Conservation (phyloP, 2,329 filamentous ascomycete species). For the Talaromyces rugulosus region DNA sequence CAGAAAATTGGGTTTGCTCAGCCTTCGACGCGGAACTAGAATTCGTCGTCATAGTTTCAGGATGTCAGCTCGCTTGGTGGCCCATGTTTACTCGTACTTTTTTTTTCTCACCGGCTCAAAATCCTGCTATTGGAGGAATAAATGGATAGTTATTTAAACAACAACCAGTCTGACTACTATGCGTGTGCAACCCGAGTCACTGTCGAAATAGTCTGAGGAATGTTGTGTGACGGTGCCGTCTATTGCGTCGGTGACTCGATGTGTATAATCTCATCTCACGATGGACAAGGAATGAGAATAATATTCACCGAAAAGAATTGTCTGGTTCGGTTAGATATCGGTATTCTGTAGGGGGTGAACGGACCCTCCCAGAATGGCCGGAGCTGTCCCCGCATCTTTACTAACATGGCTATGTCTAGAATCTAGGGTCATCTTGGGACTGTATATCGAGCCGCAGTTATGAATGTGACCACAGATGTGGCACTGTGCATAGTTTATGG, state of each 20-base stretch:
- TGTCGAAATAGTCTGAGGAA: not conserved
- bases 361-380: not conserved
- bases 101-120: not conserved
- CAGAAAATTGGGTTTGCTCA: not conserved
- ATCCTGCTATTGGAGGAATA: not conserved
- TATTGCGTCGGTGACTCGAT: not conserved
- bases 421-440: not conserved
- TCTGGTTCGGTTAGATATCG: not conserved
- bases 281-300: not conserved
- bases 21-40: too few relatives aligned
- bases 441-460: not conserved
- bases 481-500: not conserved
- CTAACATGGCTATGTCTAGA: not conserved
- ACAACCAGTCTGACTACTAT: not conserved
- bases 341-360: not conserved
- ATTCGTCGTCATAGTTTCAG: not conserved
- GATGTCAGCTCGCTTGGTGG: not conserved
- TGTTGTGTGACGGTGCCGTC: not conserved
- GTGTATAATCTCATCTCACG: not conserved
- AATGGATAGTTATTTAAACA: not conserved
- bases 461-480: not conserved
- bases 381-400: not conserved
- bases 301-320: not conserved
- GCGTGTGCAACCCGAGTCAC: not conserved
- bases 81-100: not conserved